phyloP scores from a whole-genome alignment of 768 basidiomycete species.

The Lyophyllum decastes region DNA sequence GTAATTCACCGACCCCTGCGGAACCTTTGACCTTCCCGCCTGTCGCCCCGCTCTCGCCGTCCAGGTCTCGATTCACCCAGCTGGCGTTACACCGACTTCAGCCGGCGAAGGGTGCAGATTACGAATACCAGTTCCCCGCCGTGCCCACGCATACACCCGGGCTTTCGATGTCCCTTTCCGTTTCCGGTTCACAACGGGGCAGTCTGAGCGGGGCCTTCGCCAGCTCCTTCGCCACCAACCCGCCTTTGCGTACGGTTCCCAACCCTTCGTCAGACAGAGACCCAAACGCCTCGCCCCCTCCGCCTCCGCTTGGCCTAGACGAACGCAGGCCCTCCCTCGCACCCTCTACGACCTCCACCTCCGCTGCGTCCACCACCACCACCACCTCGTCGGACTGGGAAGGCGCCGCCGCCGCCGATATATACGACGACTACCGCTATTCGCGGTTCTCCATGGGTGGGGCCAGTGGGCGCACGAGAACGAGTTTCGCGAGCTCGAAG shows the following conservation, averaged over 20 bases:
- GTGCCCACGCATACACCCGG: conserved; percentile 11
- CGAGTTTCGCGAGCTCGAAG: conserved; percentile 12
- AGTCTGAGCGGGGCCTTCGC: neutral
- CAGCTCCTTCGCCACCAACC: neutral
- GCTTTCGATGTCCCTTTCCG: neutral
- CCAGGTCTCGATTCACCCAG: too few relatives aligned
- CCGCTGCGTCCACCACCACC: too few relatives aligned
- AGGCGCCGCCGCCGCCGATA: conserved; percentile 72
- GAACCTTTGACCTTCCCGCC: conserved; percentile 18
- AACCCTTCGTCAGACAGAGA: neutral
- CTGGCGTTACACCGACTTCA: too few relatives aligned
- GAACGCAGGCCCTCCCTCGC: conserved; percentile 30
- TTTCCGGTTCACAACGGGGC: neutral
- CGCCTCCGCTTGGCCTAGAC: neutral
- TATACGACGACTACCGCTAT: conserved; percentile 82
- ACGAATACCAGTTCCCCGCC: conserved; percentile 12
- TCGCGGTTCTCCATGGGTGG: conserved; percentile 57
- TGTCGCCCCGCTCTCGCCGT: conserved; percentile 21
- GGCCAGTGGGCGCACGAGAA: conserved; percentile 33
- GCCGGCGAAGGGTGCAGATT: neutral
- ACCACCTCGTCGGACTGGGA: conserved; percentile 30
- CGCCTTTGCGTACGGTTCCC: neutral
- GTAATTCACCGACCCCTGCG: neutral
- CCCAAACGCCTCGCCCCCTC: neutral
- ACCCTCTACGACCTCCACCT: conserved; percentile 23